Percentiles rank a stretch among this genome's conserved stretches.
Conservation (phyloP, 805 yeast genomes). For the Metschnikowia aberdeeniae region DNA sequence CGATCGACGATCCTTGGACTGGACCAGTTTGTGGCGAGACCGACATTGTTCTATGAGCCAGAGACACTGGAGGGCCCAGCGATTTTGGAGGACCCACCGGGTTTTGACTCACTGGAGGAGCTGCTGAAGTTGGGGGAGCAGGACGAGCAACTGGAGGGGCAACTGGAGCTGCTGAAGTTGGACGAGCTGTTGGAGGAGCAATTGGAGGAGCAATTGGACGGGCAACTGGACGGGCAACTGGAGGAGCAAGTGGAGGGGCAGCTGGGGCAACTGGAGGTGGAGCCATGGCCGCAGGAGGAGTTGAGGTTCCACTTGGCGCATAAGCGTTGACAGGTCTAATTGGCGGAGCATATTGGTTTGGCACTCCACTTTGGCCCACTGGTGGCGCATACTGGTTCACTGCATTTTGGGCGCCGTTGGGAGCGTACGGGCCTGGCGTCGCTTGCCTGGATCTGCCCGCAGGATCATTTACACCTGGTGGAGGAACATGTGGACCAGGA, state of each 20-base stretch:
- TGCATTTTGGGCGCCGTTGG: background rate
- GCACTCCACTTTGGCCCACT: background rate
- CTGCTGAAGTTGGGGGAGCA: too few species aligned
- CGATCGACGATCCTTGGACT: constrained; percentile 40
- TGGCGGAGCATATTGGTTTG: constrained; percentile 8
- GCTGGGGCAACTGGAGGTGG: constrained; percentile 24
- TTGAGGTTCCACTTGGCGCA: constrained; percentile 24
- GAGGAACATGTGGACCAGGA: too few species aligned
- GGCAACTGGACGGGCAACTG: too few species aligned
- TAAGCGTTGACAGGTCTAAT: constrained; percentile 29
- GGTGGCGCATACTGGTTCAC: constrained; percentile 29
- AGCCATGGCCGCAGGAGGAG: constrained; percentile 9
- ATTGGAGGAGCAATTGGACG: too few species aligned
- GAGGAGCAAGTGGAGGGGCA: constrained; percentile 17
- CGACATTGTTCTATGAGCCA: too few species aligned
- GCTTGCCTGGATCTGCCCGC: constrained; percentile 2
- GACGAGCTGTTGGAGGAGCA: background rate
- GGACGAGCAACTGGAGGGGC: too few species aligned
- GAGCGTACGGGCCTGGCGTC: constrained; percentile 4
- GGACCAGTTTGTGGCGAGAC: background rate
- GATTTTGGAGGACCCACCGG: background rate
- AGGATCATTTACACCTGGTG: background rate
- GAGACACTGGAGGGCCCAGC: too few species aligned
- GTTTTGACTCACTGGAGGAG: background rate
- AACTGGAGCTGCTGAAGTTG: too few species aligned